Percentiles rank a stretch among this genome's conserved stretches.
Evolutionary conservation across 2,329 filamentous ascomycete species (phyloP).

Genomic region (Nemania diffusa): DNA sequence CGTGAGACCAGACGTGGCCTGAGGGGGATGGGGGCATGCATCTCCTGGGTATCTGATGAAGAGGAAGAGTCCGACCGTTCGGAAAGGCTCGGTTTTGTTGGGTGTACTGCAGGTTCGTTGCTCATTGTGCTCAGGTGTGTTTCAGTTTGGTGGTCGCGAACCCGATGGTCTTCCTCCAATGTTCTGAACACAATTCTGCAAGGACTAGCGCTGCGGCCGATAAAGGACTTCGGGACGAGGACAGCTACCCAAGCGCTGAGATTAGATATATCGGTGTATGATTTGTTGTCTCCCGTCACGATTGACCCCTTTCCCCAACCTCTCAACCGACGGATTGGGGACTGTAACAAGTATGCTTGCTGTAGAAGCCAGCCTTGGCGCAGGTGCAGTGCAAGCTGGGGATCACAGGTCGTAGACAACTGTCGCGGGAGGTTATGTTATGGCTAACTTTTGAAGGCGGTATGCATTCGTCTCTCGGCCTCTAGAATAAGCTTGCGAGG

Average conservation of each 20-base stretch:
- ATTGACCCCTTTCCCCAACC: constrained; percentile 27
- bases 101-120: constrained; percentile 30
- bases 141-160: constrained; percentile 1
- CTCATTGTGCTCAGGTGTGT: constrained; percentile 41
- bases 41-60: constrained; percentile 47
- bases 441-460: constrained; percentile 7
- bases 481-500: constrained; percentile 12
- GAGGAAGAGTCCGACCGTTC: constrained; percentile 48
- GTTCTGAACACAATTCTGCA: neutral
- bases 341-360: constrained; percentile 18
- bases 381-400: constrained; percentile 9
- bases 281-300: constrained; percentile 26
- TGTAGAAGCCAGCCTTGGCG: constrained; percentile 19
- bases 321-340: constrained; percentile 31
- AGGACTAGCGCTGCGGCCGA: constrained; percentile 13
- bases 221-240: constrained; percentile 6
- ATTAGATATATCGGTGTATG: constrained; percentile 18
- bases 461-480: constrained; percentile 27
- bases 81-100: constrained; percentile 43
- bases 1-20: constrained; percentile 77
- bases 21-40: constrained; percentile 63
- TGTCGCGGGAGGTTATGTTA: constrained; percentile 16
- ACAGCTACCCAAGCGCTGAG: constrained; percentile 14
- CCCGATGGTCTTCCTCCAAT: constrained; percentile 6
- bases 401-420: constrained; percentile 15